A percentile compares a stretch with the other conserved stretches of the same genome.
Conservation (phyloP, 768 basidiomycete species). For the Serendipita sp. region DNA sequence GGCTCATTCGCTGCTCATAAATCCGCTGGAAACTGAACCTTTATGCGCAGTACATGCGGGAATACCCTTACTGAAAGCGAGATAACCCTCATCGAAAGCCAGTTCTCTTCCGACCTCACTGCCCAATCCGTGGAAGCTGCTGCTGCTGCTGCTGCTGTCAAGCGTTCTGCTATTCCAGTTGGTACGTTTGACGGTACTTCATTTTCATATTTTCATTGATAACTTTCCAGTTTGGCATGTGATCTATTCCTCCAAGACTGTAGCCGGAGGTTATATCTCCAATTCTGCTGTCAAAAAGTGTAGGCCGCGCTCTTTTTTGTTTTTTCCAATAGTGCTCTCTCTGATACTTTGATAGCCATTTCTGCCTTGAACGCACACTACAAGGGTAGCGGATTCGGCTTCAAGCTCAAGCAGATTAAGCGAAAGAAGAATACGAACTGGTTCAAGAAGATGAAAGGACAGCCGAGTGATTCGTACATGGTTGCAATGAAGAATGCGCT, state of each 20-base stretch:
- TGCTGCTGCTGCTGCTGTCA: no score
- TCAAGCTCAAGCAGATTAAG: neutral
- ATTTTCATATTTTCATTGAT: neutral
- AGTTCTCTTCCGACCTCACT: no score
- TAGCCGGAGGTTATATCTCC: neutral
- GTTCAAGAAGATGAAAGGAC: neutral
- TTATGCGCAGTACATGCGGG: no score
- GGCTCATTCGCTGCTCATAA: neutral
- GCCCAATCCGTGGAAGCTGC: no score
- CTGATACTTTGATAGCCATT: neutral
- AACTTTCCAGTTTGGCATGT: constrained; percentile 32
- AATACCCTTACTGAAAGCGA: no score
- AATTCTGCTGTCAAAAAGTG: neutral
- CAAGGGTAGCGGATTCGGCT: neutral
- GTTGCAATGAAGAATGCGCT: neutral
- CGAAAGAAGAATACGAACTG: neutral
- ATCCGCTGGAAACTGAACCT: no score
- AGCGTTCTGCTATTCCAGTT: neutral
- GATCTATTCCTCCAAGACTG: constrained; percentile 24
- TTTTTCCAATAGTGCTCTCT: neutral
- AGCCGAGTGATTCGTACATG: neutral
- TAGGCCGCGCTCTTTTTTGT: neutral
- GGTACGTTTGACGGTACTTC: neutral
- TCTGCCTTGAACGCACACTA: neutral
- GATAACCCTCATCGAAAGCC: no score